phyloP scores from a whole-genome alignment of 108 stramenopile species.

The Thalassiosira profunda region DNA sequence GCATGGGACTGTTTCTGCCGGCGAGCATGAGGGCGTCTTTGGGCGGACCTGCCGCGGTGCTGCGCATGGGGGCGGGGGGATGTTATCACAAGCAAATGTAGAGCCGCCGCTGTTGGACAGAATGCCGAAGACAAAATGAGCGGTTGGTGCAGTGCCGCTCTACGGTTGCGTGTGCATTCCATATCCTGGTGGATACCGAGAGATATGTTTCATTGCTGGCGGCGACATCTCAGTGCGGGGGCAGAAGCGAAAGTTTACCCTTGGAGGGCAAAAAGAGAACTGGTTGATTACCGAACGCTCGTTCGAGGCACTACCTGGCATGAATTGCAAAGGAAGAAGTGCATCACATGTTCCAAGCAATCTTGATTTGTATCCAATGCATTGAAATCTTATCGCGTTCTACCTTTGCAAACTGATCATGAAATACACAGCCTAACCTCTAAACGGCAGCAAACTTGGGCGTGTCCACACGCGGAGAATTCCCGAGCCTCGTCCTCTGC shows the following conservation, averaged over 20 bases:
- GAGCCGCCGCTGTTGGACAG: neutral
- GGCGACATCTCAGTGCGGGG: neutral
- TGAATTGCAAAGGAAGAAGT: neutral
- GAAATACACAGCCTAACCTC: too few species aligned
- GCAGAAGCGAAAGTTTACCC: neutral
- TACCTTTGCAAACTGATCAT: too few species aligned
- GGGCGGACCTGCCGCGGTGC: slow-evolving; percentile 35
- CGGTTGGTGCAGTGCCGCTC: neutral
- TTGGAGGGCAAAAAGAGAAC: neutral
- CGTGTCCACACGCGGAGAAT: too few species aligned
- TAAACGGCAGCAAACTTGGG: neutral
- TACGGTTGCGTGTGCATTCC: neutral
- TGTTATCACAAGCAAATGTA: slow-evolving; percentile 50
- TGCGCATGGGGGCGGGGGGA: slow-evolving; percentile 35
- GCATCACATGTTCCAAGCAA: too few species aligned
- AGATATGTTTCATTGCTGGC: neutral
- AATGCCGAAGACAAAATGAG: too few species aligned
- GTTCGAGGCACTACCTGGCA: too few species aligned
- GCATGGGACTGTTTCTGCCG: slow-evolving; percentile 27
- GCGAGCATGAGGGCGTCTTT: slow-evolving; percentile 31
- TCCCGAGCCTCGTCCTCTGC: neutral
- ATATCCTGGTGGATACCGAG: neutral
- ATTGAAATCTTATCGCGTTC: neutral
- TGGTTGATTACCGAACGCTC: neutral
- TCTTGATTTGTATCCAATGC: too few species aligned